phyloP scores from a whole-genome alignment of 352 stramenopile genomes.

The Globisporangium alternatum region DNA sequence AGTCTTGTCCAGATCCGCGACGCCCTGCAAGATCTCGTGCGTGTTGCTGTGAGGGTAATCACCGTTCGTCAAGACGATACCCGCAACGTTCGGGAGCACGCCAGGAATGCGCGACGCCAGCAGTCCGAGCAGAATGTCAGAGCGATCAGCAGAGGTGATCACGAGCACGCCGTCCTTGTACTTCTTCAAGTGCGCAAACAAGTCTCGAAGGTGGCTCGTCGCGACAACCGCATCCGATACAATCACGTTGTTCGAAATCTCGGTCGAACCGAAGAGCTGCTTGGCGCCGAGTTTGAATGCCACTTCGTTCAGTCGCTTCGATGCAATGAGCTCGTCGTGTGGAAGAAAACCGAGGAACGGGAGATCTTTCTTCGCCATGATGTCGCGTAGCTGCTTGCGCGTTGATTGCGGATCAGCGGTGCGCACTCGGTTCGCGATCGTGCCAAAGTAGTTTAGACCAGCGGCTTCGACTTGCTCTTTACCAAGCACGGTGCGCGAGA shows the following conservation, averaged over 20 bases:
- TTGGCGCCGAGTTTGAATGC: constrained; percentile 57
- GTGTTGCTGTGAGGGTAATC: constrained; percentile 74
- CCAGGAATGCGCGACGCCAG: constrained; percentile 66
- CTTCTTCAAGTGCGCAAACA: constrained; percentile 75
- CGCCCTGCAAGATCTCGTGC: constrained; percentile 66
- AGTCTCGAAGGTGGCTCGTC: constrained; percentile 67
- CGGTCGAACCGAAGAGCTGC: constrained; percentile 56
- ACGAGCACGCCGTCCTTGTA: constrained; percentile 73
- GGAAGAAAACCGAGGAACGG: constrained; percentile 69
- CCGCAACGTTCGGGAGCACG: constrained; percentile 62
- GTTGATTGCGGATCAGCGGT: constrained; percentile 34
- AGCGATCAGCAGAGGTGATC: constrained; percentile 76
- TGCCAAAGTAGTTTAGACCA: constrained; percentile 65
- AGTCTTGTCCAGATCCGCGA: constrained; percentile 62
- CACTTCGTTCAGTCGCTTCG: constrained; percentile 77
- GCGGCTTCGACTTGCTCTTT: constrained; percentile 60
- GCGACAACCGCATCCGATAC: constrained; percentile 65
- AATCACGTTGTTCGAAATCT: constrained; percentile 68
- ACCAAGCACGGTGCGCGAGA: constrained; percentile 48
- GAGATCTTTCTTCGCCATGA: constrained; percentile 37
- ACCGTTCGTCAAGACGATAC: constrained; percentile 74
- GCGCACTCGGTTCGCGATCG: constrained; percentile 70
- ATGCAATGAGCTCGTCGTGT: constrained; percentile 64
- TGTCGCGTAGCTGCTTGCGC: constrained; percentile 27
- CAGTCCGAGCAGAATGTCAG: constrained; percentile 67